Percentiles rank a stretch among this genome's conserved stretches.
These are phyloP conservation scores for Hypholoma sublateritium DNA, from an alignment of 768 basidiomycete genomes.

Conservation along the genomic window DNA sequence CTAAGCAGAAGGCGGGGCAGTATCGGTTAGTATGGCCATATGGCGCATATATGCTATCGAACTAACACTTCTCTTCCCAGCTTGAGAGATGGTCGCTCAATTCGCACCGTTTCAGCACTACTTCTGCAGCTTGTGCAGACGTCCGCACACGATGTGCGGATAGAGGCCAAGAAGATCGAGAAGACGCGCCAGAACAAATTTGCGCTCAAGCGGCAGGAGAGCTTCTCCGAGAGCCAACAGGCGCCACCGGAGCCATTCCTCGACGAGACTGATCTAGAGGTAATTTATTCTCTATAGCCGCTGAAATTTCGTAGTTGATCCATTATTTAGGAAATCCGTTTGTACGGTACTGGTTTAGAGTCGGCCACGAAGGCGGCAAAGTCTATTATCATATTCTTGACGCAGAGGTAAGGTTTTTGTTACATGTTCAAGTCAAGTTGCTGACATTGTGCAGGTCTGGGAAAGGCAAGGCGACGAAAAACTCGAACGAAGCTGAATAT, in stretches of 20 bases:
- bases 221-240: conserved; percentile 43
- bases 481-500: conserved; percentile 93
- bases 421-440: not conserved
- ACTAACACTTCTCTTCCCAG: conserved; percentile 38
- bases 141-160: conserved; percentile 82
- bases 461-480: conserved; percentile 85
- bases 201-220: conserved; percentile 65
- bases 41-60: not conserved
- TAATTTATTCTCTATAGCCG: conserved; percentile 22
- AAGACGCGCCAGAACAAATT: conserved; percentile 62
- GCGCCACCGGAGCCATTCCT: conserved; percentile 47
- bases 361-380: conserved; percentile 84
- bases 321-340: conserved; percentile 56
- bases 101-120: conserved; percentile 91
- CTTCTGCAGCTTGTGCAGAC: conserved; percentile 96
- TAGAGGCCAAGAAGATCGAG: conserved; percentile 62
- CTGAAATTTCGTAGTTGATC: not conserved
- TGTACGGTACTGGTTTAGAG: conserved; percentile 74
- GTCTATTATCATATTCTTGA: conserved; percentile 78
- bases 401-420: conserved; percentile 49
- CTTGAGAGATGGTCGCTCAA: conserved; percentile 85
- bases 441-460: conserved; percentile 54
- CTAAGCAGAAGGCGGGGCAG: conserved; percentile 87
- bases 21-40: conserved; percentile 63
- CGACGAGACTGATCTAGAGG: conserved; percentile 70